Conservation (phyloP, 2,329 filamentous ascomycete genomes). For the Chaetomium olivaceum region DNA sequence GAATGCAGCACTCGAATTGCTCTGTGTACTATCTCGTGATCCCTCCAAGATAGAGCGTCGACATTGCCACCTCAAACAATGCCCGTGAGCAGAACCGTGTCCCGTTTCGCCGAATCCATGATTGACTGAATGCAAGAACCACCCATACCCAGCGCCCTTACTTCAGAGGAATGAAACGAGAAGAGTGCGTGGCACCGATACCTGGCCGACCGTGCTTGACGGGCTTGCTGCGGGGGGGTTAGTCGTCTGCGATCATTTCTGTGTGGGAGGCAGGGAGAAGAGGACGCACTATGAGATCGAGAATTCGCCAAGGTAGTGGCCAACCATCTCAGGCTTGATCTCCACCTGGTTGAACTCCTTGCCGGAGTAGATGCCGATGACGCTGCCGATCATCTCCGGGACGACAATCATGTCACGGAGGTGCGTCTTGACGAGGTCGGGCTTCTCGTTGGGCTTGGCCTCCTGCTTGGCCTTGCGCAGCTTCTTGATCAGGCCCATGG, state of each 20-base stretch:
- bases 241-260: conserved; percentile 41
- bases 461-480: conserved; percentile 99
- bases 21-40: conserved; percentile 33
- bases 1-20: conserved; percentile 32
- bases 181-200: conserved; percentile 99
- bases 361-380: conserved; percentile 98
- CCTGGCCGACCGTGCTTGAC: conserved; percentile 99
- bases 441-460: conserved; percentile 99
- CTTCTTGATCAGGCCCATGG: conserved; percentile 99
- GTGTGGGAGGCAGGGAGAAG: background rate
- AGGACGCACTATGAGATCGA: conserved; percentile 96
- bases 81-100: conserved; percentile 52
- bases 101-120: conserved; percentile 59
- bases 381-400: conserved; percentile 98
- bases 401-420: conserved; percentile 99
- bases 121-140: conserved; percentile 54
- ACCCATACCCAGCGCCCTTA: conserved; percentile 62
- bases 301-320: conserved; percentile 99
- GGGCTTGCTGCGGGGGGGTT: conserved; percentile 74
- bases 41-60: conserved; percentile 30
- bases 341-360: conserved; percentile 99
- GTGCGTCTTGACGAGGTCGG: conserved; percentile 98
- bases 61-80: conserved; percentile 30
- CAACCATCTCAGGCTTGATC: conserved; percentile 99
- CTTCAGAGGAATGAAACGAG: conserved; percentile 99